Base-by-base conservation (phyloP, 805 yeast genomes). In the Pichia deserticola region DNA sequence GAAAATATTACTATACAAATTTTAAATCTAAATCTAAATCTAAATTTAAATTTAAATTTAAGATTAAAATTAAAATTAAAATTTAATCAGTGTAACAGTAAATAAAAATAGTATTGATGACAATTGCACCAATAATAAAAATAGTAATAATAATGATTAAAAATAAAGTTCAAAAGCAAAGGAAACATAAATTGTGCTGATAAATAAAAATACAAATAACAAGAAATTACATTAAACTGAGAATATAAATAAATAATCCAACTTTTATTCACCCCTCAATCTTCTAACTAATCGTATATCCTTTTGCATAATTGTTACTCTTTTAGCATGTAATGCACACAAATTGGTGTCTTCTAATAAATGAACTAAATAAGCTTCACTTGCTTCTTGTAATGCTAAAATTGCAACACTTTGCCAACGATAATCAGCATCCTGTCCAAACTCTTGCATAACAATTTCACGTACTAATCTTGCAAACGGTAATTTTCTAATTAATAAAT, bases 241-340 rank as follows among this genome's bases (percentile, higher is more conserved):
- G 15, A 15, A 30, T 30, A 30, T 30, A 30, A 30, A 30, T 30
- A 3, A 6, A 30, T 30, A 27, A 2, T 12, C 25, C 1, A 12
- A 29, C 6, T 15, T 9, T 34, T 38, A 60, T 32, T 56, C 62
- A 6, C 89, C 90, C 57, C 90, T 74, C 40, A 85, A 78, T 64
- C 92, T 72, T 68, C 93, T 75, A 4, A 93, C 93, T 55, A 86
- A 68, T 60, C 85, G 90, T 53, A 86, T 81, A 62, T 86, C 95
- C 63, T 82, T 84, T 59, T 83, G 86, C 92, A 85, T 86, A 35
- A 86, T 84, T 0, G 95, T 86, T n/a, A 86, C 89, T 57, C 95
- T 68, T 60, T 82, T 84, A 1, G 89, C 90, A 65, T 86, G 93
- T 37, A 86, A 67, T 12, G 93, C 93, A 63, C 88, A 72, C 37